Conservation (phyloP, 164 flowering plant genomes). For the Chloranthus sessilifolius region DNA sequence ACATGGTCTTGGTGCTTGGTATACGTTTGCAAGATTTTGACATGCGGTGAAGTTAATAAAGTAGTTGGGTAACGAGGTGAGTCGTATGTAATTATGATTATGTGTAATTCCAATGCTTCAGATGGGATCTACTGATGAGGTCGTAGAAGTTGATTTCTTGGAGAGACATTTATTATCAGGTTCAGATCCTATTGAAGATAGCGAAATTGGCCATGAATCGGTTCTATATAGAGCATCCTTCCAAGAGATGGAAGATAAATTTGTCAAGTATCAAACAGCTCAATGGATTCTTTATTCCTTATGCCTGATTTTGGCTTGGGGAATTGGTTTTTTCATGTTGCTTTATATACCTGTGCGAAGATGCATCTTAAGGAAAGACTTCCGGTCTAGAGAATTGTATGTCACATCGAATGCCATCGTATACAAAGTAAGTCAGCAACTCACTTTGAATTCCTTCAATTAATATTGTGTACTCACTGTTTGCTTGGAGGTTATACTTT, state of each 20-base stretch:
- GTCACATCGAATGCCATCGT: constrained; percentile 64
- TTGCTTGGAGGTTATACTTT: too few species aligned
- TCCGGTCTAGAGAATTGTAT: constrained; percentile 60
- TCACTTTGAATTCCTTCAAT: too few species aligned
- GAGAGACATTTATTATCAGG: constrained; percentile 44
- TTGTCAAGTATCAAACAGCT: constrained; percentile 61
- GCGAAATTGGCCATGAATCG: constrained; percentile 28
- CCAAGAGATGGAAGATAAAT: constrained; percentile 58
- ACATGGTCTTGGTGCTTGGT: too few species aligned
- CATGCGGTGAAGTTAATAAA: too few species aligned
- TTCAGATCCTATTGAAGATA: background rate
- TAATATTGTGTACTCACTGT: too few species aligned
- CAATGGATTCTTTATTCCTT: constrained; percentile 71
- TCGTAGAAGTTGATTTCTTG: constrained; percentile 47
- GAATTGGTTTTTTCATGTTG: constrained; percentile 72
- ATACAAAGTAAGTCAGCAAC: constrained; percentile 60
- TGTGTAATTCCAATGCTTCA: constrained; percentile 1
- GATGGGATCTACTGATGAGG: constrained; percentile 46
- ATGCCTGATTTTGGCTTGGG: constrained; percentile 71
- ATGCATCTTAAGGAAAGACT: constrained; percentile 46
- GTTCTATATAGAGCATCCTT: constrained; percentile 62
- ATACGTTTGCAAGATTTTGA: background rate
- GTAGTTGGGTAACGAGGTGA: too few species aligned
- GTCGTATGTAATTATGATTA: too few species aligned
- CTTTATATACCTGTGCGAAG: constrained; percentile 65